phyloP scores from a whole-genome alignment of 805 yeast genomes.

The Debaryomyces prosopidis region DNA sequence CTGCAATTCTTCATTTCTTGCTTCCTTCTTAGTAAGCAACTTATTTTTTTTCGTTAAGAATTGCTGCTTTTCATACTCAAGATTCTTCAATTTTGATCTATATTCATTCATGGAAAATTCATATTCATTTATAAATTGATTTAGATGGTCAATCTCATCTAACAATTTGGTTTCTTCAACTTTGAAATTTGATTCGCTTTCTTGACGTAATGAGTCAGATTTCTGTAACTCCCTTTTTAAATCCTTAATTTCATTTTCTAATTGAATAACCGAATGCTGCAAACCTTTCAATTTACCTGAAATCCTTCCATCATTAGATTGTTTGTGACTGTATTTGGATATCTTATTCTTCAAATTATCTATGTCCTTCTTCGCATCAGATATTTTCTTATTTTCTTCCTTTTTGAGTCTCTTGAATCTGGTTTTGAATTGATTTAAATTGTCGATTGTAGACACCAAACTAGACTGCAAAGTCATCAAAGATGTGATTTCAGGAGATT shows the following conservation, averaged over 20 bases:
- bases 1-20: conserved; percentile 25
- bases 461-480: conserved; percentile 33
- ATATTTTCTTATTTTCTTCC: conserved; percentile 36
- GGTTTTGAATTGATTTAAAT: conserved; percentile 20
- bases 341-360: conserved; percentile 32
- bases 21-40: conserved; percentile 22
- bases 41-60: conserved; percentile 25
- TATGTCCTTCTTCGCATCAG: conserved; percentile 33
- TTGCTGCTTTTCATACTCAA: conserved; percentile 22
- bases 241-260: conserved; percentile 34
- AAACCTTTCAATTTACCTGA: conserved; percentile 41
- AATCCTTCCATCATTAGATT: conserved; percentile 27
- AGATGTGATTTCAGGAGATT: conserved; percentile 28
- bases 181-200: conserved; percentile 13
- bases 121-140: conserved; percentile 20
- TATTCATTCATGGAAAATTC: conserved; percentile 23
- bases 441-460: conserved; percentile 30
- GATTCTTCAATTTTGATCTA: conserved; percentile 20
- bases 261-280: conserved; percentile 38
- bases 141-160: conserved; percentile 22
- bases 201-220: conserved; percentile 11
- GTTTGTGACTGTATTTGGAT: conserved; percentile 26
- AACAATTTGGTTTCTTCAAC: conserved; percentile 18
- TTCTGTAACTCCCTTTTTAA: conserved; percentile 18
- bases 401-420: conserved; percentile 33